Conservation (phyloP, 1,284 basidiomycete species). For the Afroboletus lepidellus region DNA sequence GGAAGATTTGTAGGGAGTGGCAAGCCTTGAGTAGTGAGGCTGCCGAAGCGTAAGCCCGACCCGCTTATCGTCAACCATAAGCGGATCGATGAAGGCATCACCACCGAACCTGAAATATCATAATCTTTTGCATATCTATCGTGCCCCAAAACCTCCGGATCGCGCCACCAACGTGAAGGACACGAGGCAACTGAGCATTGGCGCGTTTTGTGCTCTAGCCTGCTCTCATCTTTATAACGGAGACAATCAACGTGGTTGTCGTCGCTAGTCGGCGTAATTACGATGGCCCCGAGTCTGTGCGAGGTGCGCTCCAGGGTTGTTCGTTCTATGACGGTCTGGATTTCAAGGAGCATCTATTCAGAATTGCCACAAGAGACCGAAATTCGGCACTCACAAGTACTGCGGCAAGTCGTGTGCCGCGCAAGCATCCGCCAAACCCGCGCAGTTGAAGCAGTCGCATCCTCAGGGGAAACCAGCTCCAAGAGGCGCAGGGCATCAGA, state of each 20-base stretch:
- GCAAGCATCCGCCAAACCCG: slow-evolving; percentile 35
- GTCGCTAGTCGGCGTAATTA: slow-evolving; percentile 14
- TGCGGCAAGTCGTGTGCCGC: slow-evolving; percentile 61
- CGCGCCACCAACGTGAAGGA: slow-evolving; percentile 21
- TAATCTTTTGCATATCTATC: slow-evolving; percentile 4
- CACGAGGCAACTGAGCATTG: slow-evolving; percentile 25
- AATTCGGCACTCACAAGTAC: slow-evolving; percentile 48
- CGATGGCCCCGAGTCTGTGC: slow-evolving; percentile 29
- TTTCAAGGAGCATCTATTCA: slow-evolving; percentile 25
- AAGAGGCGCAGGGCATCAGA: slow-evolving; percentile 17
- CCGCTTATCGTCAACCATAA: slow-evolving; percentile 20
- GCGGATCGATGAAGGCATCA: slow-evolving; percentile 11
- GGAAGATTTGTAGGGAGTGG: slow-evolving; percentile 8
- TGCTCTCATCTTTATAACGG: slow-evolving; percentile 11
- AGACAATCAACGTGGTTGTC: slow-evolving; percentile 2
- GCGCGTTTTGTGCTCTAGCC: slow-evolving; percentile 10
- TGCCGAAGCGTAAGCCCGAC: not conserved
- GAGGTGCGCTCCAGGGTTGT: slow-evolving; percentile 24
- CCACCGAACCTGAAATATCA: slow-evolving; percentile 4
- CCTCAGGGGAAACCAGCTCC: slow-evolving; percentile 11
- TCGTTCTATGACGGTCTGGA: slow-evolving; percentile 1
- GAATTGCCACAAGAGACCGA: slow-evolving; percentile 58
- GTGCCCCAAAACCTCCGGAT: slow-evolving; percentile 7
- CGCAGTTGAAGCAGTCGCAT: slow-evolving; percentile 14
- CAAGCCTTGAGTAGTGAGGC: not conserved